Base-by-base conservation (phyloP, 192 early-diverging fungal genomes). In the Umbelopsis ramanniana region DNA sequence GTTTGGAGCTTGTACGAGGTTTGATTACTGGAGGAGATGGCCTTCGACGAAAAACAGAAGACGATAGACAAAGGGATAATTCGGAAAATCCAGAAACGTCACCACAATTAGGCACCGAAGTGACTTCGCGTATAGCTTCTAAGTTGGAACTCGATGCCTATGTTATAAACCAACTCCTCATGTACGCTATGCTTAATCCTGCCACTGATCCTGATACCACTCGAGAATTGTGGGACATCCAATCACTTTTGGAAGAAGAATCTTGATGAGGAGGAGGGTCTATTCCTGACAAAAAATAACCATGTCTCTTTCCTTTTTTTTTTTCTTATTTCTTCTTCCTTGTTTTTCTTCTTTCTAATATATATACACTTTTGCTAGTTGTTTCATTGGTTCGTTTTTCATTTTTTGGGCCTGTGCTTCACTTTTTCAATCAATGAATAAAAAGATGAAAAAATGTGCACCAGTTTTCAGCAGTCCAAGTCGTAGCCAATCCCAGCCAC, bases 11-110 rank as follows among this genome's bases (percentile, higher is more conserved):
- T 2, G 66, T 79, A 24, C 77, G 77, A 4, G 47, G 57, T 6
- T 50, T 79, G 52, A 33, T 79, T n/a, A 71, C 70, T 45, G 73
- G 73, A 4, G 77, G 76, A 7, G 72, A 73, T 11, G 72, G 76
- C 29, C 66, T 73, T 17, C 66, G 72, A 60, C 72, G 70, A 55
- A 67, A 70, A 35, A 48, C 29, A 11, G 55, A 57, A 38, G 37
- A 48, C 29, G 23, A 53, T 57, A 24, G 22, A 15, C 43, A 33
- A 47, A 21, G 55, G 23, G 43, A 73, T 47, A 74, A 52, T 37
- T 15, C 52, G 24, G 11, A n/a, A 10, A 67, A 15, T 8, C 29
- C 46, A 68, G 50, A 74, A 29, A 2, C 52, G 21, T 19, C 50
- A 47, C 47, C 57, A 46, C 57, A 69, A 52, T 11, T 38, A 57